These are phyloP conservation scores for Cornus kousa DNA, from an alignment of 148 eudicot species.

Conservation along the genomic window DNA sequence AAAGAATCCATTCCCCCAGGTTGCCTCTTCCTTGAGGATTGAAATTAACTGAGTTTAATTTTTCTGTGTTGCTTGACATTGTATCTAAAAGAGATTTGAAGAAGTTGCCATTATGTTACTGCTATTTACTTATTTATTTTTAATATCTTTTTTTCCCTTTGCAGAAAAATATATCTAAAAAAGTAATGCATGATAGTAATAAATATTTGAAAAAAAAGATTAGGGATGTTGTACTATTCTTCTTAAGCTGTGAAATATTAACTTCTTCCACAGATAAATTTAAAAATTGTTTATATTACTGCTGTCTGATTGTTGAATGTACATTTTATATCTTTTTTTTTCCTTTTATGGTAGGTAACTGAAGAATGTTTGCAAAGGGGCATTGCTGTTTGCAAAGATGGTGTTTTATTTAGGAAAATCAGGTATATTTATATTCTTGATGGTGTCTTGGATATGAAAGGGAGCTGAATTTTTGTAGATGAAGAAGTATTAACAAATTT, in stretches of 20 bases:
- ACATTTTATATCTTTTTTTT: neutral
- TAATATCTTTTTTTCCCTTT: neutral
- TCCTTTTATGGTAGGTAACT: slow-evolving; percentile 57
- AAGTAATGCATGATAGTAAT: too few relatives aligned
- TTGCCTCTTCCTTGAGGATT: slow-evolving; percentile 34
- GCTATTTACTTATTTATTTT: too few relatives aligned
- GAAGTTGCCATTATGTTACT: too few relatives aligned
- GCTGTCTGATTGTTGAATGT: neutral
- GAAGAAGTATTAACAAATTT: too few relatives aligned
- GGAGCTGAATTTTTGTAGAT: too few relatives aligned
- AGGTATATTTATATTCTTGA: slow-evolving; percentile 45
- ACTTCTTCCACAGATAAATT: too few relatives aligned
- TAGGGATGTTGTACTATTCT: too few relatives aligned
- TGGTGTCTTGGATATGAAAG: too few relatives aligned
- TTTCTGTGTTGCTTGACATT: slow-evolving; percentile 37
- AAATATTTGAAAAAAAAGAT: too few relatives aligned
- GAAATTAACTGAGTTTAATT: slow-evolving; percentile 53
- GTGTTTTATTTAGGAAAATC: slow-evolving; percentile 66
- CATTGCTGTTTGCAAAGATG: slow-evolving; percentile 86
- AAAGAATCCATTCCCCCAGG: slow-evolving; percentile 38
- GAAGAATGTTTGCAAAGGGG: slow-evolving; percentile 82
- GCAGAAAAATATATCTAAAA: too few relatives aligned
- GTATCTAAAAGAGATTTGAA: slow-evolving; percentile 39
- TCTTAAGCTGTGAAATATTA: too few relatives aligned
- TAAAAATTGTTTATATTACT: too few relatives aligned